phyloP scores from a whole-genome alignment of 225 moss, liverwort and hornwort species.

The Rhytidiadelphus loreus region DNA sequence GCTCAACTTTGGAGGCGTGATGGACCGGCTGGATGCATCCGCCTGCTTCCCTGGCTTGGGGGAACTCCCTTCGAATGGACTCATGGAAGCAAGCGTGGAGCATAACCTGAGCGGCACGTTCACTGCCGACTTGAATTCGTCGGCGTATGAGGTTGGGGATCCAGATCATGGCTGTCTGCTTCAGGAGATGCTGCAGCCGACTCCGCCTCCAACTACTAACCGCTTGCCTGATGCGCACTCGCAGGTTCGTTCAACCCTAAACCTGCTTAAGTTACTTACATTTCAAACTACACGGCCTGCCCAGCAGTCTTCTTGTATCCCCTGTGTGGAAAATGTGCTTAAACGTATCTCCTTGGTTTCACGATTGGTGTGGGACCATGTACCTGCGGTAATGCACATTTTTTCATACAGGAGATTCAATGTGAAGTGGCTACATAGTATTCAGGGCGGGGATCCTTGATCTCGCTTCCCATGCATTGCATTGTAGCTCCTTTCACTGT shows the following conservation, averaged over 20 bases:
- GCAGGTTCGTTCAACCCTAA: neutral
- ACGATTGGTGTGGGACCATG: neutral
- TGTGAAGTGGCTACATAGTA: neutral
- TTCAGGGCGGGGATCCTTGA: neutral
- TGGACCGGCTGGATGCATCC: constrained; percentile 22
- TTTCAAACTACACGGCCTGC: too few species aligned
- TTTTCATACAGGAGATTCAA: neutral
- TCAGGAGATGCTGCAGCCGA: constrained; percentile 57
- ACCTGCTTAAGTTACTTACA: neutral
- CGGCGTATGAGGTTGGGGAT: constrained; percentile 35
- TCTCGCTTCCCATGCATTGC: neutral
- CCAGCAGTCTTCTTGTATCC: neutral
- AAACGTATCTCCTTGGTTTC: neutral
- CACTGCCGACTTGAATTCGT: constrained; percentile 35
- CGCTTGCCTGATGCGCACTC: neutral
- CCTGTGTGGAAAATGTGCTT: neutral
- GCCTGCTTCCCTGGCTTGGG: constrained; percentile 40
- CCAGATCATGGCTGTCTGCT: constrained; percentile 39
- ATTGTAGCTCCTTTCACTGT: neutral
- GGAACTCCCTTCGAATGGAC: constrained; percentile 27
- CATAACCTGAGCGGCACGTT: constrained; percentile 28
- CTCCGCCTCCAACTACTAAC: neutral
- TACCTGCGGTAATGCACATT: neutral
- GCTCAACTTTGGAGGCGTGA: constrained; percentile 21
- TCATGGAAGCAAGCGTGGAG: constrained; percentile 16